These are phyloP conservation scores for Lachnellula occidentalis DNA, from an alignment of 2,329 filamentous ascomycete species.

Conservation along the genomic window DNA sequence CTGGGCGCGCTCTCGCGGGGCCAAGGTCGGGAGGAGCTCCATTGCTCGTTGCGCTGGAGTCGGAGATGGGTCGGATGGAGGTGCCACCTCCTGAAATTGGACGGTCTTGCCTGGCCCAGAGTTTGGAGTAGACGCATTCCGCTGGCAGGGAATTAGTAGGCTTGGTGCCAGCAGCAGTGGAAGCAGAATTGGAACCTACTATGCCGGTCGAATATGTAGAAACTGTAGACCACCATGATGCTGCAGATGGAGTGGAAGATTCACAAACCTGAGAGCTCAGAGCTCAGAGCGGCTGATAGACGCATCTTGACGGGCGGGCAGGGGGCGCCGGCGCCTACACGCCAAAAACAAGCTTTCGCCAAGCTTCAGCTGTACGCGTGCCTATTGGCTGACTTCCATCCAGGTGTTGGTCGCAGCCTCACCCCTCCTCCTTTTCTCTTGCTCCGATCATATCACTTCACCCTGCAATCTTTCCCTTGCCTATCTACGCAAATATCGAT, in stretches of 20 bases:
- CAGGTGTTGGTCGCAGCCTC: slow-evolving; percentile 1
- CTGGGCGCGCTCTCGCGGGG: slow-evolving; percentile 28
- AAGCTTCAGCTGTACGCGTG: background rate
- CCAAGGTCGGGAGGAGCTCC: slow-evolving; percentile 28
- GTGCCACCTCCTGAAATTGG: slow-evolving; percentile 35
- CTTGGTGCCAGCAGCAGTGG: background rate
- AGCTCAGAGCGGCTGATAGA: background rate
- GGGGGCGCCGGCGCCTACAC: background rate
- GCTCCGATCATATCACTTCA: background rate
- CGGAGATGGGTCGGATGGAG: slow-evolving; percentile 43
- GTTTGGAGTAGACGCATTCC: slow-evolving; percentile 93
- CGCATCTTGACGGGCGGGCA: background rate
- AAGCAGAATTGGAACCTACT: slow-evolving; percentile 50
- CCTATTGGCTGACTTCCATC: slow-evolving; percentile 2
- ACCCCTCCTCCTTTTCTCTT: background rate
- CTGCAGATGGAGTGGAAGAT: background rate
- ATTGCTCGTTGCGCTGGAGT: slow-evolving; percentile 41
- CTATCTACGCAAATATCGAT: background rate
- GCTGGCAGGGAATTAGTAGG: slow-evolving; percentile 47
- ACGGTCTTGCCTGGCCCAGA: slow-evolving; percentile 53
- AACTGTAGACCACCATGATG: slow-evolving; percentile 82
- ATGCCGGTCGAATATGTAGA: slow-evolving; percentile 98
- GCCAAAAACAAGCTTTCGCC: slow-evolving; percentile 19
- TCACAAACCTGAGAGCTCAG: background rate
- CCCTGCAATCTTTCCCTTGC: too few species aligned